phyloP scores from a whole-genome alignment of 495 filamentous ascomycete species.

The Pyrenula aspistea region DNA sequence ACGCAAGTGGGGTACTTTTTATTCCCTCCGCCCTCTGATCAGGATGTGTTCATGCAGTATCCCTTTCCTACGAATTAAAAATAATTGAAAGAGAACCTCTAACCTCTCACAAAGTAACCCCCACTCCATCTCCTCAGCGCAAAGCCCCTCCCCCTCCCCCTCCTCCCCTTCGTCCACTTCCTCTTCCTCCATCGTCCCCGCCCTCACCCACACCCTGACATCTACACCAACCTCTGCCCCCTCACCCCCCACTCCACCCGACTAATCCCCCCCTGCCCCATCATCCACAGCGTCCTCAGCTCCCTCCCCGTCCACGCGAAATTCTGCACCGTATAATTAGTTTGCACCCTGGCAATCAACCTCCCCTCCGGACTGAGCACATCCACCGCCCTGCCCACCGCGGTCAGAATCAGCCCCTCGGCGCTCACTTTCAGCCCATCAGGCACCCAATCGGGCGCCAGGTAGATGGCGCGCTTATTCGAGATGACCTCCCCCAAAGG shows the following conservation, averaged over 20 bases:
- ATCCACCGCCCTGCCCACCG: slow-evolving; percentile 13
- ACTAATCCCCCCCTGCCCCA: slow-evolving; percentile 15
- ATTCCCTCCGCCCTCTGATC: too few species aligned
- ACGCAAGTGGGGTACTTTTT: too few species aligned
- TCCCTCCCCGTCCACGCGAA: slow-evolving; percentile 18
- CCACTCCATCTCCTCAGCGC: neutral
- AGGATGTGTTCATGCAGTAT: too few species aligned
- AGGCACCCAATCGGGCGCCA: slow-evolving; percentile 11
- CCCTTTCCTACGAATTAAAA: too few species aligned
- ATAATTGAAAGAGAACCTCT: too few species aligned
- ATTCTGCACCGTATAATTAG: slow-evolving; percentile 19
- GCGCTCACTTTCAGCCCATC: slow-evolving; percentile 18
- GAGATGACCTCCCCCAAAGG: slow-evolving; percentile 11
- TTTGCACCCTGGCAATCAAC: slow-evolving; percentile 18
- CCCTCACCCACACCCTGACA: neutral
- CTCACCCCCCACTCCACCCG: slow-evolving; percentile 19
- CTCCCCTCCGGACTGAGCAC: slow-evolving; percentile 14
- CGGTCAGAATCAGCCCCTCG: slow-evolving; percentile 15
- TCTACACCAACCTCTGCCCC: slow-evolving; percentile 9
- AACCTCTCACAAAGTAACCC: too few species aligned
- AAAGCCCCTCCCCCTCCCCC: slow-evolving; percentile 1
- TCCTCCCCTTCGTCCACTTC: neutral
- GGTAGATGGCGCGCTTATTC: slow-evolving; percentile 15
- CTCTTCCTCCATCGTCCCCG: neutral
- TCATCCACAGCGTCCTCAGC: slow-evolving; percentile 13